Evolutionary conservation across 768 basidiomycete genomes (phyloP), one percentile per base, ranked within the genome.

Genomic region (Phanerochaete sordida): DNA sequence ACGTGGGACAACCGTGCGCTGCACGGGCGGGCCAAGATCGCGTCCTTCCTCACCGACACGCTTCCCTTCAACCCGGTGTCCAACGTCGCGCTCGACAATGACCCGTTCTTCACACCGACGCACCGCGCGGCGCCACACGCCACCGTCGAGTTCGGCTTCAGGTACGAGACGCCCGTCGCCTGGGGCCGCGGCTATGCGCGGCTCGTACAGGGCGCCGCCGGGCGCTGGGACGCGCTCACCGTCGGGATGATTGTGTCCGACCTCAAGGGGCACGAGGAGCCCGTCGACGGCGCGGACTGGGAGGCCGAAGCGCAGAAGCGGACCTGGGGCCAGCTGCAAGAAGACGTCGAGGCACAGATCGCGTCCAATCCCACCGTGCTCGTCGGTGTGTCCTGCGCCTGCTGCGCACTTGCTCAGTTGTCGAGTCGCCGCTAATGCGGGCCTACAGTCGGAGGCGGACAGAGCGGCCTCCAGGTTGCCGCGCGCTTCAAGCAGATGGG

Each of bases 401-500:
- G 28, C 33, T 35, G 7, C 33, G 13, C 13, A 35, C 33, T 35
- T 7, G 6, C 13, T 7, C 13, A 35, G 13, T 35, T 35, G 33
- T 7, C 33, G 7, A 35, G 19, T 7, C n/a, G n/a, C n/a, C n/a
- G n/a, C 24, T 56, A 19, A 27, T 12, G 26, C 24, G 4, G 73
- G 60, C 50, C 46, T 52, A 12, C 24, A 79, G 78, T 81, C n/a
- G 80, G 80, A 24, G 77, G 59, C 0, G 80, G 76, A 0, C 80
- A 81, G 57, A 73, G 68, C 16, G 80, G 80, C 11, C 66, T 81
- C n/a, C 72, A 72, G 13, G 59, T 78, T 8, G 80, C 74, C 0
- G 79, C 80, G 5, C 73, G 79, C 1, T 73, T 81, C 59, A 72
- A 74, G 58, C 71, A 76, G 43, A 74, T 79, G 73, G 65, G 74